Evolutionary conservation across 495 filamentous ascomycete species (phyloP), one percentile per base, ranked within the genome.

Genomic region (Penicillium alfredii): DNA sequence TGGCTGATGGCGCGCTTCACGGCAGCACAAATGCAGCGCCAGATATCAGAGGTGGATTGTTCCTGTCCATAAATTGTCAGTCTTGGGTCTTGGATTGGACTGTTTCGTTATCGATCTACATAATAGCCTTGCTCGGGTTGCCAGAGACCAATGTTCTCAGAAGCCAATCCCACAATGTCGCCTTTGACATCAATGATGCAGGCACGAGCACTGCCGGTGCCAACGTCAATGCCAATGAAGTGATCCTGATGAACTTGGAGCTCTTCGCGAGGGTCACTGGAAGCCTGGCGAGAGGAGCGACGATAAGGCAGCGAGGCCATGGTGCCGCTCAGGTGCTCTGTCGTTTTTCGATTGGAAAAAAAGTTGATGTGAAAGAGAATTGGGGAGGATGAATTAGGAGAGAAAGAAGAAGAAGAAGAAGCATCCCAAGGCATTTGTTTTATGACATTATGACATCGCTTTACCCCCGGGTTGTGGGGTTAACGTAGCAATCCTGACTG

Each of bases 11-110:
- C 85, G 21, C 78, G 73, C 40, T 84, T 80, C 19, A 93, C 85
- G 23, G 85, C 88, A 33, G 69, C 62, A 56, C 87, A 92, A 55
- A 98, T 92, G 55, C 84, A 83, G 31, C 76, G 72, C 92, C 92
- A 98, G 47, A 97, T 97, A 61, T 98, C 87, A 32, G 75, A 83
- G 1, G 92, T 98, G 11, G 90, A 96, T 89, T 98, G 92, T 70
- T 98, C 92, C 87, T 94, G 40, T n/a, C 18, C 20, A 19, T 17
- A 20, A n/a, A n/a, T 11, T 10, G 32, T 65, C 35, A 60, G 53
- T n/a, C 35, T 1, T 13, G 38, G 32, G 21, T 10, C 20, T 13
- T 27, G 22, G 16, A 19, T 12, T 11, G 19, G 9, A 19, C 42
- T 22, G 38, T 30, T 45, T 9, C 6, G 26, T 11, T 28, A 24